Evolutionary conservation across 2,329 filamentous ascomycete species (phyloP), one percentile per base, ranked within the genome.

Genomic region (Aphanocladium album): DNA sequence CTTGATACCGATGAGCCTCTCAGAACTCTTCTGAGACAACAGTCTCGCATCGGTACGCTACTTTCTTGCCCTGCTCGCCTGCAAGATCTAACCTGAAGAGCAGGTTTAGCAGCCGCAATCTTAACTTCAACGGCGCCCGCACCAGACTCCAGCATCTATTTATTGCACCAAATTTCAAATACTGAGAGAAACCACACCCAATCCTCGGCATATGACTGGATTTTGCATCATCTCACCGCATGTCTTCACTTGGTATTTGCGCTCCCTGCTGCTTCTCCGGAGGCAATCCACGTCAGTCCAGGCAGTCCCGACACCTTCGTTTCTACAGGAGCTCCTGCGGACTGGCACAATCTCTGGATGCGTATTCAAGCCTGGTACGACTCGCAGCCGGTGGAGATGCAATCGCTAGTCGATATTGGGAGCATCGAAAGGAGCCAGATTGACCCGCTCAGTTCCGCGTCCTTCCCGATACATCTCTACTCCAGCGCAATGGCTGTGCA

Each of bases 391-490:
- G 30, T 64, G 2, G 50, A 62, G 7, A 61, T 67, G 54, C 64
- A 62, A 30, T 63, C 64, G 1, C 62, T 65, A 4, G 39, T 67
- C 2, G 65, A 66, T 19, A 60, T 67, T 12, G 63, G 63, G 43
- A 67, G 61, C 33, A 58, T 66, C 25, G 65, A 66, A n/a, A 63
- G 62, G 16, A 60, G 63, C 45, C 64, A 60, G 50, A 64, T 65
- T 63, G 62, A 63, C 16, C 60, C 61, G 4, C 35, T 58, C 17
- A 62, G 64, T 17, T 41, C 57, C 21, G 62, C 64, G 2, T 65
- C 66, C 7, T 67, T 67, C 12, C 64, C 66, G 16, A 63, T 67
- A 12, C 62, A 64, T 12, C 52, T 67, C 11, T 67, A 63, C 43
- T 66, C 65, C 1, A 66, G 59, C 37, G 64, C 65, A 9, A 62